A percentile compares a stretch with the other conserved stretches of the same genome.
phyloP scores from a whole-genome alignment of 495 filamentous ascomycete species.

The Niebla homalea region DNA sequence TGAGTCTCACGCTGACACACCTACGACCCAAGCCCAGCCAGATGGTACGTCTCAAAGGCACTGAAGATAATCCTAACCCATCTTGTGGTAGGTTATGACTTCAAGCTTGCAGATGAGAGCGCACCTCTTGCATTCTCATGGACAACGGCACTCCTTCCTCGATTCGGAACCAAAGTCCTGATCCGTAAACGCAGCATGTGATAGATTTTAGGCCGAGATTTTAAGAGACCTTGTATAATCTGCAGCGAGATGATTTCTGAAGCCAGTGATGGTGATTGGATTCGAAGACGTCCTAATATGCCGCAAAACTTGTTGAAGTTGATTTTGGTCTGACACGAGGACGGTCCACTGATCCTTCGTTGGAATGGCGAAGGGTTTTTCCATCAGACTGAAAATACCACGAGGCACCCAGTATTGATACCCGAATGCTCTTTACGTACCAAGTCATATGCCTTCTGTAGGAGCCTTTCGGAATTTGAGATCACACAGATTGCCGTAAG shows the following conservation, averaged over 20 bases:
- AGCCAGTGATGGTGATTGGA: too few species aligned
- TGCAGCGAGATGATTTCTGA: too few species aligned
- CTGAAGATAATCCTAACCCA: slow-evolving; percentile 9
- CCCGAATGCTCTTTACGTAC: not conserved
- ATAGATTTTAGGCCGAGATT: too few species aligned
- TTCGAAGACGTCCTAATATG: too few species aligned
- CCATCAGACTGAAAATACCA: slow-evolving; percentile 9
- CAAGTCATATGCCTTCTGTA: slow-evolving; percentile 15
- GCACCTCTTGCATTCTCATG: not conserved
- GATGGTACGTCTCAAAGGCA: slow-evolving; percentile 8
- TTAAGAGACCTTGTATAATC: too few species aligned
- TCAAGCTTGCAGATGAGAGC: slow-evolving; percentile 2
- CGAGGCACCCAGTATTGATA: not conserved
- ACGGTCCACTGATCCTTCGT: slow-evolving; percentile 17
- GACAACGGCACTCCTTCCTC: not conserved
- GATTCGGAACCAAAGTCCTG: too few species aligned
- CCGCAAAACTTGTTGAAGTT: slow-evolving; percentile 9
- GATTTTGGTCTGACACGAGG: slow-evolving; percentile 8
- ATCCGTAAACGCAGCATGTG: too few species aligned
- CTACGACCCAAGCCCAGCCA: not conserved
- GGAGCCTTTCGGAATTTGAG: slow-evolving; percentile 9
- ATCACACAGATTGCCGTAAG: slow-evolving; percentile 12
- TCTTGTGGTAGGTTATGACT: slow-evolving; percentile 7
- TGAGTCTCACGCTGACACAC: too few species aligned
- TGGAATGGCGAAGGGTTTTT: slow-evolving; percentile 15